These are phyloP conservation scores for Avena sativa DNA, from an alignment of 176 grass and related monocot species.

Conservation along the genomic window DNA sequence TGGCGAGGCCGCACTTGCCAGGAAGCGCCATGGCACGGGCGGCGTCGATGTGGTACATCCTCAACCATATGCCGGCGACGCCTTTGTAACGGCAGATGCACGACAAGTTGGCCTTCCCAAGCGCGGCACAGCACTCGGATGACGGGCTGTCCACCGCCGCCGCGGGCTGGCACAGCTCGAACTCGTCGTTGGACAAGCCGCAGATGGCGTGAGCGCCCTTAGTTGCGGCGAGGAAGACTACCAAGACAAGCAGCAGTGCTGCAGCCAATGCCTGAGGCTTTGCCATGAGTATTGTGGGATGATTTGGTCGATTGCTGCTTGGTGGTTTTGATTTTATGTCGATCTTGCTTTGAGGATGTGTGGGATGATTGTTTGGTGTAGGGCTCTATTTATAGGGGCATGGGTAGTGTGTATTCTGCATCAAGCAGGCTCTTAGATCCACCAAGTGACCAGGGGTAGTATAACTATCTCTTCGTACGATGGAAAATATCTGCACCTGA, in stretches of 20 bases:
- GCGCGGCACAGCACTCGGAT: slow-evolving; percentile 48
- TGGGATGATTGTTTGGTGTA: neutral
- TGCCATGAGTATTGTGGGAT: neutral
- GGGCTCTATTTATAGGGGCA: slow-evolving; percentile 36
- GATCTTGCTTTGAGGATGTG: neutral
- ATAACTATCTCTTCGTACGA: neutral
- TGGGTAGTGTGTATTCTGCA: neutral
- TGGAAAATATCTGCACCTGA: neutral
- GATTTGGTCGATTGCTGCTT: neutral
- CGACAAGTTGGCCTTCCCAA: slow-evolving; percentile 51
- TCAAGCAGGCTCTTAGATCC: too few relatives aligned
- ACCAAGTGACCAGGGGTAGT: neutral
- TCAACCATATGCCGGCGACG: slow-evolving; percentile 48
- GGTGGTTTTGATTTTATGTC: neutral
- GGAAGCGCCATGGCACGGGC: slow-evolving; percentile 60
- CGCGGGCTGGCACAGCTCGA: slow-evolving; percentile 49
- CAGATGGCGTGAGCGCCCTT: slow-evolving; percentile 46
- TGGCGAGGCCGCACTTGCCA: slow-evolving; percentile 21
- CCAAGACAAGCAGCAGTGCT: neutral
- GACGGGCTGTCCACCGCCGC: slow-evolving; percentile 44
- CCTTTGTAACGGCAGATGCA: slow-evolving; percentile 67
- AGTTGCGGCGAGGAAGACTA: neutral
- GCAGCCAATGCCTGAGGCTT: slow-evolving; percentile 16
- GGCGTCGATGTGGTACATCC: slow-evolving; percentile 12
- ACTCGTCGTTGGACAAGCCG: slow-evolving; percentile 44